Conservation (phyloP, 2,329 filamentous ascomycete genomes). For the Paraphaeosphaeria sporulosa region DNA sequence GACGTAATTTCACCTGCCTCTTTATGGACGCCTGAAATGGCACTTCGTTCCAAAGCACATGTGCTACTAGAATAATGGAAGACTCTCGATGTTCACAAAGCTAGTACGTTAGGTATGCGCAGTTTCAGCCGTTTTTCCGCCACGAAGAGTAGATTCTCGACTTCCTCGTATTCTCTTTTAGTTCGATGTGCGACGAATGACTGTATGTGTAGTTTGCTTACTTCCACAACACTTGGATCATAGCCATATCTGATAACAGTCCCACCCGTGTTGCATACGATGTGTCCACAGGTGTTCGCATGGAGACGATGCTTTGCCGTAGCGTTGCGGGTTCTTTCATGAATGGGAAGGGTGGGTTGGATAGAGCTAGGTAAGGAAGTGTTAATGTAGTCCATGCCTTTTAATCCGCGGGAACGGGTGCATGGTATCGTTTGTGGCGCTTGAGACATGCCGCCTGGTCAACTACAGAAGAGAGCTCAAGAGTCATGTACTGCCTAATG, state of each 20-base stretch:
- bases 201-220: not conserved
- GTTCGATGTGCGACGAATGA: no score
- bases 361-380: conserved; percentile 6
- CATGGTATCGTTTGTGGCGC: no score
- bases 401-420: not conserved
- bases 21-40: not conserved
- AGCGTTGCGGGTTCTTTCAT: not conserved
- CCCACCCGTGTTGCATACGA: not conserved
- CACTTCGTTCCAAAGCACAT: not conserved
- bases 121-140: conserved; percentile 3
- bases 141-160: conserved; percentile 3
- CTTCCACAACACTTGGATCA: not conserved
- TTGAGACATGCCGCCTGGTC: conserved; percentile 7
- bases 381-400: conserved; percentile 2
- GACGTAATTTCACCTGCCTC: not conserved
- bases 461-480: not conserved
- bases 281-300: not conserved
- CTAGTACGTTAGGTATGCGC: not conserved
- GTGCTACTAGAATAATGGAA: not conserved
- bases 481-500: not conserved
- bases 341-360: not conserved
- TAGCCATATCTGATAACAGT: not conserved
- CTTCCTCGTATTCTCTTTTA: conserved; percentile 2
- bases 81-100: not conserved
- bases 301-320: no score